Conservation (phyloP, 2,329 filamentous ascomycete genomes). For the Pseudogymnoascus sp. region DNA sequence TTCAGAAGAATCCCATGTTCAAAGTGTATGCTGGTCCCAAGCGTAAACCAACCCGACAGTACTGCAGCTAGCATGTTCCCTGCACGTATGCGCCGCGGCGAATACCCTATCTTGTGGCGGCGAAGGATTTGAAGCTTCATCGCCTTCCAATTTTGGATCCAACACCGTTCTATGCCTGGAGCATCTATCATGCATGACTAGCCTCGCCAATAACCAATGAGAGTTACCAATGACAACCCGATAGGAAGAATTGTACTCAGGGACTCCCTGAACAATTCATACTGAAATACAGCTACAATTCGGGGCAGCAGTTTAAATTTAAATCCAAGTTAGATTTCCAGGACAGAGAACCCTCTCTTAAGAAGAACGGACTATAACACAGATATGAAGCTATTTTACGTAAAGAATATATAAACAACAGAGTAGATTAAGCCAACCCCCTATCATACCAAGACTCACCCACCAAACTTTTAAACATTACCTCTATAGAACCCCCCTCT, state of each 20-base stretch:
- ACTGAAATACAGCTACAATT: background rate
- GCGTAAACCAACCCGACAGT: background rate
- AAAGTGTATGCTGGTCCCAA: background rate
- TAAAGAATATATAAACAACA: no score
- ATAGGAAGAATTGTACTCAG: background rate
- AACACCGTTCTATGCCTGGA: background rate
- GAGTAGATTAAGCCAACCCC: no score
- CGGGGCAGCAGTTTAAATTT: no score
- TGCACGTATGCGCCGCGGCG: background rate
- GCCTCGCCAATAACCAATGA: background rate
- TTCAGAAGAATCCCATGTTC: background rate
- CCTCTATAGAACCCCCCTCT: background rate
- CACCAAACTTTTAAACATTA: background rate
- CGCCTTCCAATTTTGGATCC: background rate
- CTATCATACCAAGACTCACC: no score
- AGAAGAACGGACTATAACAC: no score
- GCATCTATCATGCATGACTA: background rate
- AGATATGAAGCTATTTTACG: no score
- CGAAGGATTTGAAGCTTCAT: background rate
- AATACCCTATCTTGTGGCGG: background rate
- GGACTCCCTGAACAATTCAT: background rate
- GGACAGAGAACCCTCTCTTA: no score
- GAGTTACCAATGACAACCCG: background rate
- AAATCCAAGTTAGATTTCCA: no score
- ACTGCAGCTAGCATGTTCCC: background rate